phyloP scores from a whole-genome alignment of 495 filamentous ascomycete species.

The Hamigera avellanea region DNA sequence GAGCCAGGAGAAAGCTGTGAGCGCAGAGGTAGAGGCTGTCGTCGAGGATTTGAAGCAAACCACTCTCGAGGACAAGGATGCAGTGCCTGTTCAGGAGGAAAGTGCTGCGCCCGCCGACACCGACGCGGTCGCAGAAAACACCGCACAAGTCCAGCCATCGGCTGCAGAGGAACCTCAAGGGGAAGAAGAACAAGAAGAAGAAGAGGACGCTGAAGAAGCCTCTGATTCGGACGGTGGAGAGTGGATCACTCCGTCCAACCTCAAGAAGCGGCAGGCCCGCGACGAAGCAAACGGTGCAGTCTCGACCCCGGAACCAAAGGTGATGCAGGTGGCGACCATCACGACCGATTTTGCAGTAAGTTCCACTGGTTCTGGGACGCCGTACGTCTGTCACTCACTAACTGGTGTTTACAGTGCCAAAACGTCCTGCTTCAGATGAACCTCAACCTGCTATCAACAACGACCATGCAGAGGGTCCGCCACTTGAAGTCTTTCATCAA shows the following conservation, averaged over 20 bases:
- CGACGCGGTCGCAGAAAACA: constrained; percentile 6
- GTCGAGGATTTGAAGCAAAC: constrained; percentile 17
- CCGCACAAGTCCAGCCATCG: constrained; percentile 2
- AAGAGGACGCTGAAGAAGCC: constrained; percentile 21
- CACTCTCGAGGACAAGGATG: constrained; percentile 9
- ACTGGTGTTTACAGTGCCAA: constrained; percentile 40
- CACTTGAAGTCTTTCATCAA: constrained; percentile 78
- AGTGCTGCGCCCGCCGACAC: constrained; percentile 7
- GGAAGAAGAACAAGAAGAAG: constrained; percentile 7
- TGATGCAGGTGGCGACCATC: constrained; percentile 73
- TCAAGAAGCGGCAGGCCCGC: constrained; percentile 68
- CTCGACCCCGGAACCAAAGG: constrained; percentile 40
- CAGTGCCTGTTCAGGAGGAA: background rate
- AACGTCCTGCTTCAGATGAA: constrained; percentile 92
- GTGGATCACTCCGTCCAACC: constrained; percentile 93
- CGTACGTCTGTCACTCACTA: constrained; percentile 4
- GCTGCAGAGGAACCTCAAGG: constrained; percentile 8
- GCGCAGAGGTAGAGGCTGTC: constrained; percentile 19
- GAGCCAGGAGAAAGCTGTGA: constrained; percentile 7
- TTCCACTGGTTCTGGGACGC: constrained; percentile 2
- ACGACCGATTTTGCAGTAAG: constrained; percentile 88
- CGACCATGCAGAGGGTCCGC: constrained; percentile 58
- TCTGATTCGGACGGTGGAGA: constrained; percentile 57
- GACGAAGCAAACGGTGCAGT: constrained; percentile 40
- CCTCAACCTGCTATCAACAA: constrained; percentile 73